A percentile compares a stretch with the other conserved stretches of the same genome.
These are phyloP conservation scores for Mytilinidion resinicola DNA, from an alignment of 495 filamentous ascomycete genomes.

Conservation along the genomic window DNA sequence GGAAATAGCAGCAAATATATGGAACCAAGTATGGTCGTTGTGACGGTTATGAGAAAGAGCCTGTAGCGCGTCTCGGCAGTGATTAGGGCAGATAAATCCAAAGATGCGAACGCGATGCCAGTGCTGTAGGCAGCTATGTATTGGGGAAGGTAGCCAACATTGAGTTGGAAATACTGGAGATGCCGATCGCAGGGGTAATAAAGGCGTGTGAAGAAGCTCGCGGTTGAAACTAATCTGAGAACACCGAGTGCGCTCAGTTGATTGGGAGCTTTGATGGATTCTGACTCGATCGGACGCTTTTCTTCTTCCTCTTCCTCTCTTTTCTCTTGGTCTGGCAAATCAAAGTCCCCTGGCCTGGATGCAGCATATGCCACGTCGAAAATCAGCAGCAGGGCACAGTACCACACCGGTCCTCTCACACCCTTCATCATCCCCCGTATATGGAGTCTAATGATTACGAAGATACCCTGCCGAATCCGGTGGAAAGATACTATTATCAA, in stretches of 20 bases:
- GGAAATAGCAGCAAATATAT: neutral
- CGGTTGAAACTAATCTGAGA: neutral
- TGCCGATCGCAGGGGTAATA: neutral
- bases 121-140: conserved; percentile 10
- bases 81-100: neutral
- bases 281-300: neutral
- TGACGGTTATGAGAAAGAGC: neutral
- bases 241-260: neutral
- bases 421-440: neutral
- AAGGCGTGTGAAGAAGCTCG: neutral
- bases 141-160: conserved; percentile 9
- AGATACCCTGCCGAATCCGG: too few relatives aligned
- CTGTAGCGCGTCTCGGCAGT: neutral
- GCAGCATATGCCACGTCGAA: conserved; percentile 14
- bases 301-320: neutral
- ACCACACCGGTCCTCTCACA: conserved; percentile 19
- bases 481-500: neutral
- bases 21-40: neutral
- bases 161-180: neutral
- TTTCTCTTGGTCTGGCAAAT: neutral
- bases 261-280: neutral
- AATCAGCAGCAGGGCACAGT: conserved; percentile 14
- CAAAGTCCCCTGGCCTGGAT: neutral
- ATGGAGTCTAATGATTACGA: too few relatives aligned
- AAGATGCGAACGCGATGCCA: neutral